phyloP scores from a whole-genome alignment of 2,329 filamentous ascomycete species.

The Coniochaeta pulveracea region DNA sequence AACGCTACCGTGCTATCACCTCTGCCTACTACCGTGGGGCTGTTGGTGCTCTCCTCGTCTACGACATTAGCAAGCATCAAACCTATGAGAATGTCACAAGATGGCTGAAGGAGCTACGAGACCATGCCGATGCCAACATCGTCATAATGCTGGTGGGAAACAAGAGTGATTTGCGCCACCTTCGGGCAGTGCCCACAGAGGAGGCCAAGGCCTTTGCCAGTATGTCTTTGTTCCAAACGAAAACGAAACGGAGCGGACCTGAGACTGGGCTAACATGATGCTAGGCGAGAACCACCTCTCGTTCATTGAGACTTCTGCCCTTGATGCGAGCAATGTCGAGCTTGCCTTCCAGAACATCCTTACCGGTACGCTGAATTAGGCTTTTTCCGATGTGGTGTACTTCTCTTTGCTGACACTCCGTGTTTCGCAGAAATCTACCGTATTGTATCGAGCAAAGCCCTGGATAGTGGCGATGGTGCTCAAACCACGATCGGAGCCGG shows the following conservation, averaged over 20 bases:
- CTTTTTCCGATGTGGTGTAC: background rate
- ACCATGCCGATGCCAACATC: constrained; percentile 97
- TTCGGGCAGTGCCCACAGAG: constrained; percentile 92
- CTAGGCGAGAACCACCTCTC: constrained; percentile 93
- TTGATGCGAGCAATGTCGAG: constrained; percentile 98
- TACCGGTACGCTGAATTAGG: constrained; percentile 56
- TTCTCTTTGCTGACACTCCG: constrained; percentile 2
- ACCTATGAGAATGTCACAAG: constrained; percentile 98
- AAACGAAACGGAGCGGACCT: background rate
- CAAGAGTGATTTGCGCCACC: constrained; percentile 99
- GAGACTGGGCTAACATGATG: background rate
- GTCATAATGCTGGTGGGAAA: constrained; percentile 99
- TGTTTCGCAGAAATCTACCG: constrained; percentile 79
- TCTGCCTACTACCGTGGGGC: constrained; percentile 98
- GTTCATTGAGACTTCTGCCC: constrained; percentile 97
- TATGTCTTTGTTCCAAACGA: constrained; percentile 27
- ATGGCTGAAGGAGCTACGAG: constrained; percentile 97
- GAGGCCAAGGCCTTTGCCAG: constrained; percentile 97
- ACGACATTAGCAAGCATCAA: constrained; percentile 99
- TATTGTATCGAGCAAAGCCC: constrained; percentile 94
- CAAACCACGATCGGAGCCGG: constrained; percentile 72
- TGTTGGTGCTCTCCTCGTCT: constrained; percentile 92
- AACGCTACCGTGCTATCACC: constrained; percentile 97
- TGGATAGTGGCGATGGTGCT: constrained; percentile 77
- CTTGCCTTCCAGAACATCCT: constrained; percentile 99